These are phyloP conservation scores for Cryptomeria japonica DNA, from an alignment of 75 land plant species.

Conservation along the genomic window DNA sequence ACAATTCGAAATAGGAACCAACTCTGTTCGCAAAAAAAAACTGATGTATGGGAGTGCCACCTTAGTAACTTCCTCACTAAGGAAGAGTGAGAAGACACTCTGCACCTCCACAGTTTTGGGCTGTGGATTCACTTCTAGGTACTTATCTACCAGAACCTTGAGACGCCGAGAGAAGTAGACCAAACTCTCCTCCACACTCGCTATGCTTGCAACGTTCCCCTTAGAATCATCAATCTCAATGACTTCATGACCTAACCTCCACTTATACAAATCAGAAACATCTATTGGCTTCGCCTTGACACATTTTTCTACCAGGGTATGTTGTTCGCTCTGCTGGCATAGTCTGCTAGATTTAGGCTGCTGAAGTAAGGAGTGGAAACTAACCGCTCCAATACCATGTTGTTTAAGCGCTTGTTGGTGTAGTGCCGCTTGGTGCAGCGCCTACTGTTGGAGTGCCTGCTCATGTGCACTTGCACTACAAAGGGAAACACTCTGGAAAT, in stretches of 20 bases:
- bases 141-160: too few relatives aligned
- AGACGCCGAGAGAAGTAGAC: too few relatives aligned
- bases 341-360: neutral
- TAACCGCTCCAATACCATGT: conserved; percentile 5
- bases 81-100: too few relatives aligned
- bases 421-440: conserved; percentile 21
- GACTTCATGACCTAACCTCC: neutral
- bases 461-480: conserved; percentile 13
- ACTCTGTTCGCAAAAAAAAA: too few relatives aligned
- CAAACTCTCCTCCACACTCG: too few relatives aligned
- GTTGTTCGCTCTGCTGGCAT: neutral
- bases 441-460: conserved; percentile 30
- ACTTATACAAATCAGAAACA: neutral
- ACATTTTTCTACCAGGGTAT: neutral
- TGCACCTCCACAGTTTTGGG: too few relatives aligned
- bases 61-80: too few relatives aligned
- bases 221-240: neutral
- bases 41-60: too few relatives aligned
- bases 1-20: too few relatives aligned
- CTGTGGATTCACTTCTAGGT: too few relatives aligned
- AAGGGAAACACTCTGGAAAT: neutral
- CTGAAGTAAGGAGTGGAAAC: neutral
- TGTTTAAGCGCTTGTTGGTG: conserved; percentile 24
- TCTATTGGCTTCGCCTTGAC: neutral
- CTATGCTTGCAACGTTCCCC: too few relatives aligned